Evolutionary conservation across 1,139 yeast species (phyloP).

Genomic region (Kodamaea sp.): DNA sequence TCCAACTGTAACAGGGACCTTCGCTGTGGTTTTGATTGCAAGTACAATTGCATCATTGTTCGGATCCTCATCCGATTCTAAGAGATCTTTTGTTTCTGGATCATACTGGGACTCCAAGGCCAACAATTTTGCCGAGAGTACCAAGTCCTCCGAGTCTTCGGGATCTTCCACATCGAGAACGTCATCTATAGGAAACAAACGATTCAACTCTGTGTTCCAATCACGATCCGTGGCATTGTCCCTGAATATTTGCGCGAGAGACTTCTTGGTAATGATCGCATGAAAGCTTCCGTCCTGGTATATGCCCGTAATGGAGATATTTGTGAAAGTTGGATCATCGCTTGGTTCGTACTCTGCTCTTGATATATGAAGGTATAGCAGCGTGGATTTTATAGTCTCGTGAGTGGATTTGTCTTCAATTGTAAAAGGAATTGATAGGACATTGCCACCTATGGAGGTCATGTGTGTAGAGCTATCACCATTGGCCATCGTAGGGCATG

Average conservation of each 20-base stretch:
- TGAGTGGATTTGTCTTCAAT: conserved; percentile 21
- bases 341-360: conserved; percentile 4
- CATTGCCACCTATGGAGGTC: conserved; percentile 11
- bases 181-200: conserved; percentile 10
- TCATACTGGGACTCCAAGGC: conserved; percentile 17
- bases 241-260: conserved; percentile 5
- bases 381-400: conserved; percentile 18
- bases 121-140: conserved; percentile 5
- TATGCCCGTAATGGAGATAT: conserved; percentile 18
- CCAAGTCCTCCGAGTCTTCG: conserved; percentile 1
- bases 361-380: conserved; percentile 15
- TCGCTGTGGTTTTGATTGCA: conserved; percentile 24
- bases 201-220: conserved; percentile 3
- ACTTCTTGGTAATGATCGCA: conserved; percentile 9
- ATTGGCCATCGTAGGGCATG: neutral
- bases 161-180: conserved; percentile 3
- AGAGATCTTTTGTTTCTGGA: conserved; percentile 16
- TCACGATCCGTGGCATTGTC: conserved; percentile 1
- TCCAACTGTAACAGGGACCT: conserved; percentile 28
- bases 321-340: conserved; percentile 15
- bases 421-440: conserved; percentile 21
- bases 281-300: conserved; percentile 23
- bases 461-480: neutral
- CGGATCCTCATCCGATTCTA: conserved; percentile 19
- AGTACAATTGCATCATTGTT: conserved; percentile 17